Evolutionary conservation across 2,329 filamentous ascomycete genomes (phyloP), one percentile per base, ranked within the genome.

Genomic region (Cercospora canescens): DNA sequence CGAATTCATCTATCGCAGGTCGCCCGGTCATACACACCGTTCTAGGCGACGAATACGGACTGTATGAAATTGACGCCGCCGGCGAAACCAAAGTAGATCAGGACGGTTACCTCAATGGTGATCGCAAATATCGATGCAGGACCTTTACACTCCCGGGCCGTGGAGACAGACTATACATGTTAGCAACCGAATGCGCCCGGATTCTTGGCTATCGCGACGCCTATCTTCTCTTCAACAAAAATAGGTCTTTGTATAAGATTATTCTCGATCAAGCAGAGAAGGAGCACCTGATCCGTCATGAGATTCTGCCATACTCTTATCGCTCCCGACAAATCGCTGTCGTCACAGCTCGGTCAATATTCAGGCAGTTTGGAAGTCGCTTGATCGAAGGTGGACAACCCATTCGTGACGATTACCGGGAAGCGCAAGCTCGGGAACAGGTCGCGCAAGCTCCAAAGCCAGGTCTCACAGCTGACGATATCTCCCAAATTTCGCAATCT

Each of bases 241-340:
- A 99, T 80, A 91, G 92, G 77, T 90, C 93, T 75, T 89, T 99
- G 14, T 95, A 93, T 86, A 99, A 99, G 83, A 97, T 99, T 75
- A 97, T 99, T 74, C 92, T 98, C 64, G 93, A 94, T 73, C 95
- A 99, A 71, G 91, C 95, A n/a, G 94, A 96, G 80, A 99, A 99
- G 83, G 89, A 91, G 67, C 94, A 98, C 79, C 87, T 99, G 82
- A 99, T 99, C 76, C 93, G 96, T 72, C 89, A 95, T 67, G 91
- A 96, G 6, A 91, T 99, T 76, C 97, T 99, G 69, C 95, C 95
- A 1, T 95, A 97, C 82, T 97, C 93, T 30, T 99, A 99, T 88
- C 99, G 98, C 80, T 95, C 95, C 67, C 92, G 95, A 61, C 93
- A 94, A 5, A 99, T 99, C 77, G 95, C 95, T 77, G 93, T 99